Base-by-base conservation (phyloP, 2,329 filamentous ascomycete species). In the Phialocephala sp. region DNA sequence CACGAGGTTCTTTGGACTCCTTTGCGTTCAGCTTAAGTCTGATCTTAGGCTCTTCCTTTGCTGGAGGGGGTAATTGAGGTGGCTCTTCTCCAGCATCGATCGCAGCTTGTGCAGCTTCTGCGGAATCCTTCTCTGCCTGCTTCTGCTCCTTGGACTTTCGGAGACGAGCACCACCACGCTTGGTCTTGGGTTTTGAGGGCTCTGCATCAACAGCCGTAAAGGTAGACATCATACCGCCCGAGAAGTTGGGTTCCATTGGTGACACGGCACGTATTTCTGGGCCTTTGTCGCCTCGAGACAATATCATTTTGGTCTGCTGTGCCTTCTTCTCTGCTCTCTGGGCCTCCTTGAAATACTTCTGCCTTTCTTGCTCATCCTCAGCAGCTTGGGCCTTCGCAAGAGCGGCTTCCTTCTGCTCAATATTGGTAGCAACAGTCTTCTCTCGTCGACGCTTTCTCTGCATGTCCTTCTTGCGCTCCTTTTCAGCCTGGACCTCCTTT, bases 381-480 rank as follows among this genome's bases (percentile, higher is more conserved):
- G 92, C 91, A 61, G 89, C 87, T 65, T 90, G 86, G 11, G 94
- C 92, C 70, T 90, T 90, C 68, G 90, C 89, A 54, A 97, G 83
- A 4, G 93, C 92, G 3, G 91, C 87, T 69, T 95, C 91, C 80
- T 96, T 95, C 76, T 93, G 90, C 76, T 97, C 94, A 73, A 96
- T 91, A 8, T 93, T 94, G 66, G 96, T 91, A 4, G 93, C 93
- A 84, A 97, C 93, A 4, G 94, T 97, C 81, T 97, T 97, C 77
- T 98, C 94, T 20, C 95, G 91, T 52, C 95, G 90, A 66, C 95
- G 88, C 82, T 98, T 99, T 69, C 95, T 91, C 78, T 99, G 95
- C 93, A 99, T 98, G 76, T 99, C 95, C 82, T 99, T 99, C 83
- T 99, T 99, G 70, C 95, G 92, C 80, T 99, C 95, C 81, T 99